These are phyloP conservation scores for Agastache rugosa DNA, from an alignment of 257 asterid genomes.

Conservation along the genomic window DNA sequence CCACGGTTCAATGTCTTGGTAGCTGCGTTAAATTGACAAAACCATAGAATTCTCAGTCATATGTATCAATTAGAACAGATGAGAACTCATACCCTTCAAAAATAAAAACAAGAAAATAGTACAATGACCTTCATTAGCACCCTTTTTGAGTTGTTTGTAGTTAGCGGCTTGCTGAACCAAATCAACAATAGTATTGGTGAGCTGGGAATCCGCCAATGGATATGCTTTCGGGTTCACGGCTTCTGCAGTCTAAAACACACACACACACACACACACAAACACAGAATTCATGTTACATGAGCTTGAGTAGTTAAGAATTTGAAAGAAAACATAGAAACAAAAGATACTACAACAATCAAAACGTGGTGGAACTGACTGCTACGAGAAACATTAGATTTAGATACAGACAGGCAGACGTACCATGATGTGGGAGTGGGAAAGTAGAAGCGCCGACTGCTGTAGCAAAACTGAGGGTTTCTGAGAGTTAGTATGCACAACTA, in stretches of 20 bases:
- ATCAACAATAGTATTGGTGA: conserved; percentile 76
- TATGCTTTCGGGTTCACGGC: conserved; percentile 89
- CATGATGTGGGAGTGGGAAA: conserved; percentile 25
- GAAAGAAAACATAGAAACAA: not conserved
- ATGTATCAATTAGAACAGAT: not conserved
- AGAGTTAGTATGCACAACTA: not conserved
- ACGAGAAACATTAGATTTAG: not conserved
- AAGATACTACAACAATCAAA: not conserved
- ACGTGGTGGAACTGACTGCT: not conserved
- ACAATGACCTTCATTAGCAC: conserved; percentile 86
- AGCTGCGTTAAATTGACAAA: conserved; percentile 54
- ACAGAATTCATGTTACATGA: not conserved
- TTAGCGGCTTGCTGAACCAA: conserved; percentile 89
- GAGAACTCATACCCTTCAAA: not conserved
- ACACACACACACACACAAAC: not conserved
- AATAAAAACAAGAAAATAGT: not conserved
- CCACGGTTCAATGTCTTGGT: conserved; percentile 94
- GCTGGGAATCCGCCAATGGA: conserved; percentile 86
- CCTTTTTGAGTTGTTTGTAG: conserved; percentile 92
- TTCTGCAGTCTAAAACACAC: conserved; percentile 55
- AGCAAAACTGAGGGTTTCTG: not conserved
- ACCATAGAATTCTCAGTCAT: not conserved
- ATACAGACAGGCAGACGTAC: not conserved
- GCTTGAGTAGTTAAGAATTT: not conserved
- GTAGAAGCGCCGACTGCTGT: not conserved